Conservation (phyloP, 106 monocot genomes). For the Dendrobium nobile region DNA sequence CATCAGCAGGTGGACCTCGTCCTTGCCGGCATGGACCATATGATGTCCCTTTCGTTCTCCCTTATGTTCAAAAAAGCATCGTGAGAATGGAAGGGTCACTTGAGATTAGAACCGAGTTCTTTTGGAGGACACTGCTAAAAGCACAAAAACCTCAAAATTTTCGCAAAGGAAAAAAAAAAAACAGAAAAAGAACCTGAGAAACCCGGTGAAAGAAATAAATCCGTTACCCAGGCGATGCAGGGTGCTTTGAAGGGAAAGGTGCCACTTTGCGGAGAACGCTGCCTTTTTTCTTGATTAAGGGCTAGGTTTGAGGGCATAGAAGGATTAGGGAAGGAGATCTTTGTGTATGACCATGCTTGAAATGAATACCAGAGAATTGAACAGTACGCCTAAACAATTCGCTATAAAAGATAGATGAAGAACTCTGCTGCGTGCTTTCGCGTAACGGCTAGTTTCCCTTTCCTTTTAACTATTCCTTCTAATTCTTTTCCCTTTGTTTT, state of each 20-base stretch:
- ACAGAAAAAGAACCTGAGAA: background rate
- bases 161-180: background rate
- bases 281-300: slow-evolving; percentile 14
- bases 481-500: background rate
- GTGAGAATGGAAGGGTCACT: background rate
- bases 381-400: background rate
- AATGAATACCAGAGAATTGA: background rate
- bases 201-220: background rate
- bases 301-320: slow-evolving; percentile 11
- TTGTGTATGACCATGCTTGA: slow-evolving; percentile 23
- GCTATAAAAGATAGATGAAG: background rate
- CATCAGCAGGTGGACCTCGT: slow-evolving; percentile 27
- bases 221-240: slow-evolving; percentile 13
- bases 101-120: slow-evolving; percentile 17
- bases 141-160: background rate
- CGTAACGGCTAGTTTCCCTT: slow-evolving; percentile 9
- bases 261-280: slow-evolving; percentile 16
- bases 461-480: background rate
- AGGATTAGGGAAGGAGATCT: slow-evolving; percentile 49
- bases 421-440: background rate
- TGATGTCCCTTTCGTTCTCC: slow-evolving; percentile 49
- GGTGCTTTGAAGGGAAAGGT: slow-evolving; percentile 14
- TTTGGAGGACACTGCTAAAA: slow-evolving; percentile 33
- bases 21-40: slow-evolving; percentile 12
- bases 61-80: slow-evolving; percentile 32